Percentiles rank a stretch among this genome's conserved stretches.
Evolutionary conservation across 2,329 filamentous ascomycete species (phyloP).

Genomic region (Periconia macrospinosa): DNA sequence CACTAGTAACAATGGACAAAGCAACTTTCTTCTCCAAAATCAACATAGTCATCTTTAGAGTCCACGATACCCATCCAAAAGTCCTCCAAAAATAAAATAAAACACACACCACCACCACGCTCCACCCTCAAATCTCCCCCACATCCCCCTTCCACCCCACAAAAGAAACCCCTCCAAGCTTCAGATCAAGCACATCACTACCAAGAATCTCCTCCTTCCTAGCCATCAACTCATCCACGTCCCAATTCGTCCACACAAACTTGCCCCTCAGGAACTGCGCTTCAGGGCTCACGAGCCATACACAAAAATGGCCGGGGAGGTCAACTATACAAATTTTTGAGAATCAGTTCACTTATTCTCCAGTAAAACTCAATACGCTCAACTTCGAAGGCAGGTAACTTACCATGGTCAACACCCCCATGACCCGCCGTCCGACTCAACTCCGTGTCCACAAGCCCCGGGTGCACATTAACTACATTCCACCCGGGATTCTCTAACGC

Average conservation of each 20-base stretch:
- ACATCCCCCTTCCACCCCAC: too few relatives aligned
- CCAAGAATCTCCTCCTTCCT: conserved; percentile 15
- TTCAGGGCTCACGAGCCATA: conserved; percentile 30
- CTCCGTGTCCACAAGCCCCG: conserved; percentile 31
- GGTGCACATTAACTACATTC: conserved; percentile 37
- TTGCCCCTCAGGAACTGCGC: conserved; percentile 20
- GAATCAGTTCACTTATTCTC: neutral
- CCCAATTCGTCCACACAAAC: conserved; percentile 28
- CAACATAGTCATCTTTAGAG: too few relatives aligned
- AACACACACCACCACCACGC: too few relatives aligned
- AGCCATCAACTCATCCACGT: conserved; percentile 29
- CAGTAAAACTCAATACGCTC: too few relatives aligned
- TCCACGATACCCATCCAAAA: too few relatives aligned
- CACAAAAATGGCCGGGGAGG: conserved; percentile 27
- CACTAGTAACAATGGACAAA: too few relatives aligned
- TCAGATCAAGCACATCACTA: conserved; percentile 23
- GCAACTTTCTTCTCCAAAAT: too few relatives aligned
- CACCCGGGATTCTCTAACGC: conserved; percentile 6
- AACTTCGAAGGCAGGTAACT: neutral
- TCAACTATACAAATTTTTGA: conserved; percentile 5
- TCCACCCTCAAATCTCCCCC: too few relatives aligned
- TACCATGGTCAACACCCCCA: conserved; percentile 19
- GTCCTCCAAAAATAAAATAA: too few relatives aligned
- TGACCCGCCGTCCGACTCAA: conserved; percentile 24
- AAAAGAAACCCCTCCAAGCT: conserved; percentile 12